A percentile compares a stretch with the other conserved stretches of the same genome.
Evolutionary conservation across 2,329 filamentous ascomycete species (phyloP).

Genomic region (Graphilbum fragrans): DNA sequence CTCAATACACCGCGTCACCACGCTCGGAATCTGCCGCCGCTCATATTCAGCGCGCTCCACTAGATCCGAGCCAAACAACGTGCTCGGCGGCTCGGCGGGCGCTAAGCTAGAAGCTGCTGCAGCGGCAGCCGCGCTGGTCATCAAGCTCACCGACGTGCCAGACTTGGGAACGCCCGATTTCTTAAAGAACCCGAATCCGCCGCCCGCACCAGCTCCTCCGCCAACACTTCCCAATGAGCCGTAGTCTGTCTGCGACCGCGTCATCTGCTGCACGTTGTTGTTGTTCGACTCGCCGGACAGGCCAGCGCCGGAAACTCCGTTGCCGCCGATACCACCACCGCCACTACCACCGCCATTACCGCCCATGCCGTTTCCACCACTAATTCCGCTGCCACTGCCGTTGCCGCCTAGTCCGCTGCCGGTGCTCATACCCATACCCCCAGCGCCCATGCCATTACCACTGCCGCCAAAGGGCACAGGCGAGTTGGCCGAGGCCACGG

Average conservation of each 20-base stretch:
- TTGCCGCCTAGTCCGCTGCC: constrained; percentile 16
- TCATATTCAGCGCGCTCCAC: constrained; percentile 78
- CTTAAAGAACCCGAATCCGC: constrained; percentile 62
- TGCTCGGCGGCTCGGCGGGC: constrained; percentile 38
- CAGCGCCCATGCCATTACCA: not conserved
- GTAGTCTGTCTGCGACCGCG: too few species aligned
- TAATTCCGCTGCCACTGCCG: constrained; percentile 26
- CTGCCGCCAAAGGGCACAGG: constrained; percentile 19
- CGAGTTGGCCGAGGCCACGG: constrained; percentile 40
- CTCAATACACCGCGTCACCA: constrained; percentile 88
- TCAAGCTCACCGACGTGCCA: constrained; percentile 28
- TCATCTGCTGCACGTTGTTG: constrained; percentile 13
- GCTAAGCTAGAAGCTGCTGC: constrained; percentile 6
- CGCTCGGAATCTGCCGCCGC: constrained; percentile 75
- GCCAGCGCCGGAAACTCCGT: not conserved
- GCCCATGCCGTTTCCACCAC: constrained; percentile 25
- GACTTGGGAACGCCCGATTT: constrained; percentile 40
- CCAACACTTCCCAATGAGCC: constrained; percentile 29
- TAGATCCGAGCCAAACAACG: constrained; percentile 82
- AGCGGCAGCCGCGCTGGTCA: constrained; percentile 17
- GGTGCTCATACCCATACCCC: not conserved
- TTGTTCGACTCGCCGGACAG: constrained; percentile 17
- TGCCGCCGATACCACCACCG: constrained; percentile 6
- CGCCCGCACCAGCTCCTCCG: constrained; percentile 20
- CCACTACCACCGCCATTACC: not conserved